Evolutionary conservation across 129 eudicot species (phyloP), one percentile per base, ranked within the genome.

Genomic region (Kitagawia praeruptora): DNA sequence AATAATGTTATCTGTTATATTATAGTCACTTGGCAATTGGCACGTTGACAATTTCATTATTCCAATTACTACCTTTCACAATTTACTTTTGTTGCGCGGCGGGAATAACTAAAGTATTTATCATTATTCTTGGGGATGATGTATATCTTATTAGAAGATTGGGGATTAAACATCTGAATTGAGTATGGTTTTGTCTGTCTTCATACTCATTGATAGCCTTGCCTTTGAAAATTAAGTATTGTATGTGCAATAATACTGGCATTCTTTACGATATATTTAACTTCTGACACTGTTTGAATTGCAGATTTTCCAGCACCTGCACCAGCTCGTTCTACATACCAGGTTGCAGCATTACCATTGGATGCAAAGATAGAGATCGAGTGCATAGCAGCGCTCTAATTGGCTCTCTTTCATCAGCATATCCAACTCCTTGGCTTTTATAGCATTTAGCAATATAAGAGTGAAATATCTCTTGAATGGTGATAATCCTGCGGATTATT

Each of bases 301-400:
- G 86, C 89, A 94, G 98, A 91, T 83, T 89, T 93, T 77, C 89
- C 93, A 2, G 87, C 93, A 54, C 94, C 96, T 73, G 96, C 97
- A 47, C 98, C 98, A 21, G 98, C 98, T 73, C 89, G 98, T 28
- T 87, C 98, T 38, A 94, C 98, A 3, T 94, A 89, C 85, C 98
- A 94, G 86, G 98, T 91, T 28, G 98, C 97, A 73, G 98, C 98
- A 67, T 85, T 94, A 61, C 98, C 98, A 28, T 40, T 91, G 89
- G 90, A 85, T 82, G 98, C 97, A 71, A 91, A 81, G 86, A 86
- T 94, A 75, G 98, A 94, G 81, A 91, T 94, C 2, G 97, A 94
- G 74, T 91, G 98, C 91, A 89, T 94, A 66, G 98, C 98, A 7
- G 83, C 88, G 13, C 89, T 89, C 42, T 88, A 82, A 78, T 77